Evolutionary conservation across 2,329 filamentous ascomycete genomes (phyloP), one percentile per base, ranked within the genome.

Genomic region (Scedosporium aurantiacum): DNA sequence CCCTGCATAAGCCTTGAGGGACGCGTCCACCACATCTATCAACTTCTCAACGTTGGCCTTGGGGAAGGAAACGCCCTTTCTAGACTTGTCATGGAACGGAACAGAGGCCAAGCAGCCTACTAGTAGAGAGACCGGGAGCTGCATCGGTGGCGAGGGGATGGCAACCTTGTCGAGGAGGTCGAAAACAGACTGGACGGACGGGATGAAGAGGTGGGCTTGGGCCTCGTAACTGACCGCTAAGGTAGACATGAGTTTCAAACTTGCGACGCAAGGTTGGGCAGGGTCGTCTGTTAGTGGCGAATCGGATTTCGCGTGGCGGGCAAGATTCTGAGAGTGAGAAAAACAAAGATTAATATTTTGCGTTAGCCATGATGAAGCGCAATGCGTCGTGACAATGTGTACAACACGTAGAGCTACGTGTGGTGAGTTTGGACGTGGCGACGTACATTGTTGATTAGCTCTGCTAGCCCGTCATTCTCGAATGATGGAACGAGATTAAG

Each of bases 401-500:
- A 32, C 32, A 37, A 12, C 32, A 5, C 32, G 32, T 37, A 37
- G 14, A 37, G 32, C n/a, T n/a, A n/a, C n/a, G n/a, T n/a, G n/a
- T 18, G 12, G 16, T 32, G 5, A 47, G 27, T 2, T 18, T 14
- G 40, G 55, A 25, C n/a, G n/a, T n/a, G 2, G 50, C 14, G 14
- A 45, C 64, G 25, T 21, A 65, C 64, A 40, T 62, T 63, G 43
- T 63, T 65, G 25, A 67, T 63, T n/a, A 61, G 47, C 8, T 64
- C 63, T 3, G 66, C 60, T 50, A 66, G 54, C 64, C 65, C 63
- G 64, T 66, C 60, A 37, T 63, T 63, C 32, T 67, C 65, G 23
- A 67, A 62, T 5, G 60, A 61, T 10, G 61, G 40, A 12, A 37
- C 41, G 92, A 96, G 72, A 32, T 65, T 61, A 5, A 65, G 58